A percentile compares a stretch with the other conserved stretches of the same genome.
These are phyloP conservation scores for Posidonia oceanica DNA, from an alignment of 116 monocot species.

Conservation along the genomic window DNA sequence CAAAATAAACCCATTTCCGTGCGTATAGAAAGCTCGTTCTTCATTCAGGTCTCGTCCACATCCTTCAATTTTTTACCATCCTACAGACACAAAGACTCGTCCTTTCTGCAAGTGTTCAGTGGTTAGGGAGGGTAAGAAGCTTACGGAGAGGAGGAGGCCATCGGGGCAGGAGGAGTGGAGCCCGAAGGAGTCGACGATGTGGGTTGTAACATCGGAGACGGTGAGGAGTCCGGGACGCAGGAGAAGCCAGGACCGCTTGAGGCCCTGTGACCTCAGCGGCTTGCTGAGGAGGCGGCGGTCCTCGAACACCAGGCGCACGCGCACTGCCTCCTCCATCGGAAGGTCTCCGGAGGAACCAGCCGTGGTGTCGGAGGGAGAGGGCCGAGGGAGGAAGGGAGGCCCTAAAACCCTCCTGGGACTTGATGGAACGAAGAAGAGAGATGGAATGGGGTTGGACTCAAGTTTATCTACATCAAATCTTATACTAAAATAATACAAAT, in stretches of 20 bases:
- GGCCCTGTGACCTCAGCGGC: conserved; percentile 32
- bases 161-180: conserved; percentile 47
- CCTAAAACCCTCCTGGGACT: no score
- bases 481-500: no score
- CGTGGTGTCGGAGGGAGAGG: no score
- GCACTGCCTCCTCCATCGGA: conserved; percentile 8
- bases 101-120: neutral
- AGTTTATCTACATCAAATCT: no score
- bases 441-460: no score
- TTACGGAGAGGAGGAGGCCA: conserved; percentile 50
- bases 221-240: conserved; percentile 40
- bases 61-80: neutral
- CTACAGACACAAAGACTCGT: neutral
- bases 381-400: no score
- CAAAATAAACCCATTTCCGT: neutral
- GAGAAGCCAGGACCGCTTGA: conserved; percentile 53
- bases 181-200: conserved; percentile 30
- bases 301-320: conserved; percentile 55
- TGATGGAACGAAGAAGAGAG: no score
- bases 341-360: neutral
- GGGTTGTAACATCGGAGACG: conserved; percentile 42
- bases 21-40: neutral
- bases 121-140: neutral
- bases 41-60: neutral
- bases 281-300: conserved; percentile 35